Conservation (phyloP, 176 grass and related monocot genomes). For the Saccharum officinarum region DNA sequence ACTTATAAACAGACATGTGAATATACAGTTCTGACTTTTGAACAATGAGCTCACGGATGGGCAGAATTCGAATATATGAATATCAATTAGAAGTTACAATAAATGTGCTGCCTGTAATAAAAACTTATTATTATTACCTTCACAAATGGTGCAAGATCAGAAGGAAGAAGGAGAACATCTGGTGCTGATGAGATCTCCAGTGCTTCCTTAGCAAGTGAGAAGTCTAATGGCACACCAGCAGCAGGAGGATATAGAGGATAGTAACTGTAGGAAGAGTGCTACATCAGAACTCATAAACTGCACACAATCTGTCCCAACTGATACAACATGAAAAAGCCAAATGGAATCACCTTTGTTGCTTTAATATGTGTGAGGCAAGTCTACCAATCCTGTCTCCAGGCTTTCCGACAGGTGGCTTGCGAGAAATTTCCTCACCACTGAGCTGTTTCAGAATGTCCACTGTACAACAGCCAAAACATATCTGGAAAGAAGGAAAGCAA, state of each 20-base stretch:
- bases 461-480: conserved; percentile 87
- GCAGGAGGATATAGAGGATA: conserved; percentile 85
- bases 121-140: conserved; percentile 59
- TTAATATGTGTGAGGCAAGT: conserved; percentile 80
- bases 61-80: not conserved
- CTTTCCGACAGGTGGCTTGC: conserved; percentile 46
- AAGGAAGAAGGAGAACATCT: conserved; percentile 83
- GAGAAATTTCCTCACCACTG: conserved; percentile 90
- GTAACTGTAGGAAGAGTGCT: conserved; percentile 47
- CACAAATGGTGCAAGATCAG: conserved; percentile 89
- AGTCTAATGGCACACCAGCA: conserved; percentile 80
- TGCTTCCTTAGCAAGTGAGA: conserved; percentile 73
- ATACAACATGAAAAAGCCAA: not conserved
- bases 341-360: conserved; percentile 70
- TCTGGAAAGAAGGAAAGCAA: conserved; percentile 42
- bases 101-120: not conserved
- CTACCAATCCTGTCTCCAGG: conserved; percentile 63
- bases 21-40: not conserved
- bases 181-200: conserved; percentile 67
- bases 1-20: conserved; percentile 6
- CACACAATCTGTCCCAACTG: not conserved
- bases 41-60: not conserved
- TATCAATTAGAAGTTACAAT: conserved; percentile 11
- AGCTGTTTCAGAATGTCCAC: conserved; percentile 91
- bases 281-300: conserved; percentile 24